Conservation (phyloP, 345 rosid genomes). For the Citrus reticulata region DNA sequence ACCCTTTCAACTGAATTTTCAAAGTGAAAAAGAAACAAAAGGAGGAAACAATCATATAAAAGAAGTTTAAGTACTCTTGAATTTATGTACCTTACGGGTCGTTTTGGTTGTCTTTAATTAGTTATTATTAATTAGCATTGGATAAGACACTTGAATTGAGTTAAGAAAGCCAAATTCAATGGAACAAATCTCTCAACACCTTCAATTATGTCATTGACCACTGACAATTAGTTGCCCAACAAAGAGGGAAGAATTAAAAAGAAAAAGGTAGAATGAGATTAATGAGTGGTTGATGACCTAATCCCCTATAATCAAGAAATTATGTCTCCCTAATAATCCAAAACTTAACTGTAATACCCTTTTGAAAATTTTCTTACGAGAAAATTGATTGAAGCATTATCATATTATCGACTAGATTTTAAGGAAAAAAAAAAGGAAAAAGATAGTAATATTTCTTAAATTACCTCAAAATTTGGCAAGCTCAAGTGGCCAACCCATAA, state of each 20-base stretch:
- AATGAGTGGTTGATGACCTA: conserved; percentile 20
- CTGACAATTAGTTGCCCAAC: conserved; percentile 30
- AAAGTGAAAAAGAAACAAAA: conserved; percentile 8
- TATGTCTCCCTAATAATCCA: conserved; percentile 7
- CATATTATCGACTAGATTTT: conserved; percentile 4
- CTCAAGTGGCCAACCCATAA: conserved; percentile 11
- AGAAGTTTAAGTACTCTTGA: conserved; percentile 11
- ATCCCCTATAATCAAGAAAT: conserved; percentile 16
- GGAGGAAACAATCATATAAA: conserved; percentile 13
- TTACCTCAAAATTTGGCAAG: conserved; percentile 8
- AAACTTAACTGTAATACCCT: conserved; percentile 8
- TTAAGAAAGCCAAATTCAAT: conserved; percentile 31
- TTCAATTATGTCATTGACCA: conserved; percentile 38
- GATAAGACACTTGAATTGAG: conserved; percentile 20
- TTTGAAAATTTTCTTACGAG: background rate
- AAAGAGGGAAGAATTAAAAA: conserved; percentile 21
- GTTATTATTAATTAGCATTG: background rate
- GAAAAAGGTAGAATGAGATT: background rate
- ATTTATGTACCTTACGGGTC: conserved; percentile 11
- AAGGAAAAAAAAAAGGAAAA: background rate
- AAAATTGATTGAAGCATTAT: conserved; percentile 6
- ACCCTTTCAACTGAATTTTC: conserved; percentile 4
- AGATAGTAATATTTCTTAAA: background rate
- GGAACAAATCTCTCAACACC: conserved; percentile 31
- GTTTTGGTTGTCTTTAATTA: background rate